Percentiles rank a stretch among this genome's conserved stretches.
phyloP scores from a whole-genome alignment of 257 asterid species.

The Solanum phureja region DNA sequence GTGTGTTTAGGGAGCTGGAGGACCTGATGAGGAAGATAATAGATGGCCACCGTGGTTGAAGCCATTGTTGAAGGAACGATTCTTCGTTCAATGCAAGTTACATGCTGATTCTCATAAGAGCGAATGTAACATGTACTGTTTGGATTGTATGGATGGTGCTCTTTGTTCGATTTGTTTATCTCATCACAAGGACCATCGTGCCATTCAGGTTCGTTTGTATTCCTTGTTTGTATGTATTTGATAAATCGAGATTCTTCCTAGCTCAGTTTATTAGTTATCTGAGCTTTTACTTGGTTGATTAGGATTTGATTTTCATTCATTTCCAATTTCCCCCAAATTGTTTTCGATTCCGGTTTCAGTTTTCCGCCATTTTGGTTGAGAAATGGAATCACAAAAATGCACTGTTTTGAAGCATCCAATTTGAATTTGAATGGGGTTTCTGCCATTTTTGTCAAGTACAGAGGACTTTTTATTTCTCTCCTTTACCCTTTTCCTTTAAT shows the following conservation, averaged over 20 bases:
- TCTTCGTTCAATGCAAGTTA: conserved; percentile 45
- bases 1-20: conserved; percentile 49
- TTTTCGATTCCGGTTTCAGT: not conserved
- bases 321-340: not conserved
- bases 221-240: not conserved
- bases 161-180: conserved; percentile 47
- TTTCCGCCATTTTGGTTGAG: not conserved
- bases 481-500: not conserved
- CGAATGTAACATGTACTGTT: conserved; percentile 58
- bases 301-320: not conserved
- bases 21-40: conserved; percentile 58
- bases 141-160: conserved; percentile 50
- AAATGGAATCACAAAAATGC: not conserved
- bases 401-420: not conserved
- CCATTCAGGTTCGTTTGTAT: conserved; percentile 35
- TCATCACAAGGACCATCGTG: conserved; percentile 43
- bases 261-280: not conserved
- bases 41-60: conserved; percentile 66
- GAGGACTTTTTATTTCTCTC: not conserved
- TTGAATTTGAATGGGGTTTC: not conserved
- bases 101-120: conserved; percentile 51
- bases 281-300: not conserved
- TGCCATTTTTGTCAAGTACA: not conserved
- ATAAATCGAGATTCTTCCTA: not conserved
- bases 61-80: conserved; percentile 31